These are phyloP conservation scores for Podila verticillata DNA, from an alignment of 192 early-diverging fungal species.

Conservation along the genomic window DNA sequence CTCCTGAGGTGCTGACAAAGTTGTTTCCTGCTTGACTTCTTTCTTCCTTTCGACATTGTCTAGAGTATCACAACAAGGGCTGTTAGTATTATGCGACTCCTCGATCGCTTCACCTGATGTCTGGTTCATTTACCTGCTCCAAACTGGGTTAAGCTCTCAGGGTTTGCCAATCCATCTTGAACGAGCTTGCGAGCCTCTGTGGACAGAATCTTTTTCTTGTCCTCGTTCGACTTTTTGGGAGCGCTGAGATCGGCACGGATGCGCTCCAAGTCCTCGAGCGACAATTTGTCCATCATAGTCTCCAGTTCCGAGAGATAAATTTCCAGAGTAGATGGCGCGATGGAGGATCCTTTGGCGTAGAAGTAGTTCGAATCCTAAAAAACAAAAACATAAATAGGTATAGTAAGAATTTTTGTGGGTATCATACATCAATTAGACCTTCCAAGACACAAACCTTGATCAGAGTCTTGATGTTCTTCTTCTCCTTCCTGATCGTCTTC, in stretches of 20 bases:
- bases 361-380: constrained; percentile 54
- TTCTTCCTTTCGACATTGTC: constrained; percentile 9
- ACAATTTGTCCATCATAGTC: constrained; percentile 61
- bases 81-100: background rate
- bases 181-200: constrained; percentile 43
- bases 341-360: constrained; percentile 24
- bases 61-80: background rate
- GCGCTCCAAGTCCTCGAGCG: constrained; percentile 48
- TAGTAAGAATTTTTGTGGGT: no score
- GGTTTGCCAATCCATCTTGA: constrained; percentile 22
- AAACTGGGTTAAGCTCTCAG: constrained; percentile 50
- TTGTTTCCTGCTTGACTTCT: background rate
- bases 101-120: no score
- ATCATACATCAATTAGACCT: no score
- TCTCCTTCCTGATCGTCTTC: constrained; percentile 73
- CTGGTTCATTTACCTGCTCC: constrained; percentile 24
- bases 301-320: constrained; percentile 64
- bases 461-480: constrained; percentile 73
- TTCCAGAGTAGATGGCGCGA: constrained; percentile 35
- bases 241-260: constrained; percentile 45
- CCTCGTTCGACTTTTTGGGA: constrained; percentile 18
- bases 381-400: background rate
- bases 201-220: constrained; percentile 41
- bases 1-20: background rate
- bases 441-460: constrained; percentile 41